These are phyloP conservation scores for Apiosordaria backusii DNA, from an alignment of 495 filamentous ascomycete species.

Conservation along the genomic window DNA sequence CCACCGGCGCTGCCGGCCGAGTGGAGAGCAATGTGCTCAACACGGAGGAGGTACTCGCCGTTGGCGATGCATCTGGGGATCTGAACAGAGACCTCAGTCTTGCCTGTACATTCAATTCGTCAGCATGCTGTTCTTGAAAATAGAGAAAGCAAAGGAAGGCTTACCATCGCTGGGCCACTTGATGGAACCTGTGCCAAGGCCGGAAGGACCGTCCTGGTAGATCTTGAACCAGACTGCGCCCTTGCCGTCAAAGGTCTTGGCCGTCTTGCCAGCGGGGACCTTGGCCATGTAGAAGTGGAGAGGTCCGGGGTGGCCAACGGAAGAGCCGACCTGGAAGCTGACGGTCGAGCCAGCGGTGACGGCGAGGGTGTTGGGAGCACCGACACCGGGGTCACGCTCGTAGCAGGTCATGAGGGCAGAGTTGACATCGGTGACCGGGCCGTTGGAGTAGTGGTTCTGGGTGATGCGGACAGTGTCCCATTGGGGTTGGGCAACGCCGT, in stretches of 20 bases:
- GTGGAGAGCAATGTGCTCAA: slow-evolving; percentile 56
- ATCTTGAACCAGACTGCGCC: slow-evolving; percentile 55
- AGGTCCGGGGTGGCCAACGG: slow-evolving; percentile 41
- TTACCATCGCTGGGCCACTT: slow-evolving; percentile 46
- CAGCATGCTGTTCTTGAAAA: background rate
- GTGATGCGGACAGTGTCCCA: slow-evolving; percentile 46
- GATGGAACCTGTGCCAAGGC: slow-evolving; percentile 32
- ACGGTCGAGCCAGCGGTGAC: slow-evolving; percentile 41
- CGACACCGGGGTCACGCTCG: slow-evolving; percentile 23
- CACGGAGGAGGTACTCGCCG: slow-evolving; percentile 58
- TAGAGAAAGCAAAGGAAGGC: background rate
- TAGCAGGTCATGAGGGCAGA: slow-evolving; percentile 45
- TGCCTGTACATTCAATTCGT: slow-evolving; percentile 21
- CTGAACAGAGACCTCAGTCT: slow-evolving; percentile 36
- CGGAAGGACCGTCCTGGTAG: slow-evolving; percentile 42
- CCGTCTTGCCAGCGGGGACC: slow-evolving; percentile 45
- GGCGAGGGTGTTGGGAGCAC: slow-evolving; percentile 33
- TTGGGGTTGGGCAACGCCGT: slow-evolving; percentile 38
- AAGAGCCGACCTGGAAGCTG: slow-evolving; percentile 46
- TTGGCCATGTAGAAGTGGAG: slow-evolving; percentile 49
- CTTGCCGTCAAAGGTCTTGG: slow-evolving; percentile 46
- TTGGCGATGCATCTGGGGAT: slow-evolving; percentile 47
- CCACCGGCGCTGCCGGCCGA: slow-evolving; percentile 41
- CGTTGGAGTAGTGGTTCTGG: slow-evolving; percentile 39
- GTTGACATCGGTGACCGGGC: slow-evolving; percentile 37